Conservation (phyloP, 495 filamentous ascomycete genomes). For the Bacidia gigantensis region DNA sequence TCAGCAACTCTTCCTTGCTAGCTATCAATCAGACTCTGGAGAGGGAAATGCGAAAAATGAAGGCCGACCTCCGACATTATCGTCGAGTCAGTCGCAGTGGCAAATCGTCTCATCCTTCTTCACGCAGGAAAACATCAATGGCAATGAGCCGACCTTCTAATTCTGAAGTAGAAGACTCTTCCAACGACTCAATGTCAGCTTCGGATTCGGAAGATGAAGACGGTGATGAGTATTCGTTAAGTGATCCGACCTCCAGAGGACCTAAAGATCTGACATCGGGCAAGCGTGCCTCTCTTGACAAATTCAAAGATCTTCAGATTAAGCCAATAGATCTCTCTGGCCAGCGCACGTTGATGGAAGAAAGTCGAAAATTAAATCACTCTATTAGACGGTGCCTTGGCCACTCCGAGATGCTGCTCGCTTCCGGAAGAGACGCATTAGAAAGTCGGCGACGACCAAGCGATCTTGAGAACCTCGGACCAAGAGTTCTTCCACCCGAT, state of each 20-base stretch:
- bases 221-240: slow-evolving; percentile 28
- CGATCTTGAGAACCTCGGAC: slow-evolving; percentile 68
- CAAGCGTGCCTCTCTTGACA: slow-evolving; percentile 31
- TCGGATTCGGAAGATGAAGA: slow-evolving; percentile 28
- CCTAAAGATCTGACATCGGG: slow-evolving; percentile 24
- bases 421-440: slow-evolving; percentile 72
- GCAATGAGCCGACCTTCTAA: slow-evolving; percentile 25
- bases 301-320: slow-evolving; percentile 53
- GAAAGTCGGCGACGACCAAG: slow-evolving; percentile 61
- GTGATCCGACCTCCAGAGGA: slow-evolving; percentile 16
- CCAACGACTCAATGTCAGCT: slow-evolving; percentile 4
- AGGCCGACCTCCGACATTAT: slow-evolving; percentile 71
- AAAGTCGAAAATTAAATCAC: slow-evolving; percentile 88
- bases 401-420: slow-evolving; percentile 81
- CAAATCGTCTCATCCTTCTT: slow-evolving; percentile 41
- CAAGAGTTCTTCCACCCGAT: slow-evolving; percentile 54
- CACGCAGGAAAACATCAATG: slow-evolving; percentile 23
- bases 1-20: slow-evolving; percentile 86
- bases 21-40: slow-evolving; percentile 96
- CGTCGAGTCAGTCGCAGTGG: slow-evolving; percentile 68
- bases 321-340: slow-evolving; percentile 71
- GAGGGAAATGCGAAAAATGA: slow-evolving; percentile 80
- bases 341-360: slow-evolving; percentile 74
- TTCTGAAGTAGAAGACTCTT: slow-evolving; percentile 14
- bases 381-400: slow-evolving; percentile 75